Percentiles rank a stretch among this genome's conserved stretches.
Evolutionary conservation across 192 early-diverging fungal genomes (phyloP).

Genomic region (Gamsiella multidivaricata): DNA sequence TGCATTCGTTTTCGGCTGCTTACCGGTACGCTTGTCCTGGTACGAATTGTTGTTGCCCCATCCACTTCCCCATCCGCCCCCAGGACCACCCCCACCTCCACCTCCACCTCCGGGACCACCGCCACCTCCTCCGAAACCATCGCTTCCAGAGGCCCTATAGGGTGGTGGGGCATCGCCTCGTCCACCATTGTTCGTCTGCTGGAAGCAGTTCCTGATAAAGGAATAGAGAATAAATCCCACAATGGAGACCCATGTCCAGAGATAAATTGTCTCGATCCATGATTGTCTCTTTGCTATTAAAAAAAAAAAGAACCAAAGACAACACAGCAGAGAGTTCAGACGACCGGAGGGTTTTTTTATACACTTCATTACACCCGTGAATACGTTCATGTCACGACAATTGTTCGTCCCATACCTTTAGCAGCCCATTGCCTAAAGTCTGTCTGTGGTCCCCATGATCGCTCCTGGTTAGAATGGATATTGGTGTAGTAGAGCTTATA

Average conservation of each 20-base stretch:
- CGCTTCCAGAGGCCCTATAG: conserved; percentile 25
- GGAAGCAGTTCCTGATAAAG: conserved; percentile 19
- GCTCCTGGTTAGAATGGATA: background rate
- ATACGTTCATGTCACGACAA: background rate
- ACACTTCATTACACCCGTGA: too few species aligned
- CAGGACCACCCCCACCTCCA: conserved; percentile 10
- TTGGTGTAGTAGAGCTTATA: conserved; percentile 49
- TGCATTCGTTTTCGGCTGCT: too few species aligned
- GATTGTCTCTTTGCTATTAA: conserved; percentile 22
- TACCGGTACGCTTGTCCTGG: conserved; percentile 20
- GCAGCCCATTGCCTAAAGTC: conserved; percentile 19
- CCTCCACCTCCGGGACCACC: conserved; percentile 23
- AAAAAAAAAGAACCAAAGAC: background rate
- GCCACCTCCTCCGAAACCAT: conserved; percentile 14
- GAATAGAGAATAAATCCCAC: conserved; percentile 28
- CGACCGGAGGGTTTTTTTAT: too few species aligned
- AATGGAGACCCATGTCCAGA: conserved; percentile 28
- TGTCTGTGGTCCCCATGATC: background rate
- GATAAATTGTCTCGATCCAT: conserved; percentile 15
- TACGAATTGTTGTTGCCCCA: conserved; percentile 14
- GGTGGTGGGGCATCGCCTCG: conserved; percentile 34
- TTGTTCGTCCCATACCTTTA: conserved; percentile 23
- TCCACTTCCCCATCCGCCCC: conserved; percentile 27
- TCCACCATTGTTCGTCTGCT: background rate
- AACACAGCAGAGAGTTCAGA: too few species aligned